phyloP scores from a whole-genome alignment of 495 filamentous ascomycete genomes.

The Tuber aestivum region DNA sequence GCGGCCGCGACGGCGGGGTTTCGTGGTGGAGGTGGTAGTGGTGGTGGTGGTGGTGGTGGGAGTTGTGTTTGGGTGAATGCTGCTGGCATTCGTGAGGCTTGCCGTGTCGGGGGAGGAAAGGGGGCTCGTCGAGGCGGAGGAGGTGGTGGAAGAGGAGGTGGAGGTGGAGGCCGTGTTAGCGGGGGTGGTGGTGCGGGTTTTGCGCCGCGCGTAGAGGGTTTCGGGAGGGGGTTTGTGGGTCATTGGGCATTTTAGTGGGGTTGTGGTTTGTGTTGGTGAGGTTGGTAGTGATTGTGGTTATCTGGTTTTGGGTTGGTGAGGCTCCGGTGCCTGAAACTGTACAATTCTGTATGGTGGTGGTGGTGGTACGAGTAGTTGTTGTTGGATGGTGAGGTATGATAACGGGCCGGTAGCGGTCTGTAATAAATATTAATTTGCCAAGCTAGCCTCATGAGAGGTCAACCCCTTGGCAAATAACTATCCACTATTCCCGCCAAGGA shows the following conservation, averaged over 20 bases:
- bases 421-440: too few species aligned
- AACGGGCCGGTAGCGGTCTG: too few species aligned
- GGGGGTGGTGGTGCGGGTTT: neutral
- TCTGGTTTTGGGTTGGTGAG: too few species aligned
- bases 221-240: constrained; percentile 1
- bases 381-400: too few species aligned
- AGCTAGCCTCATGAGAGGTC: too few species aligned
- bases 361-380: too few species aligned
- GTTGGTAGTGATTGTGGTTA: neutral
- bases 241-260: constrained; percentile 2
- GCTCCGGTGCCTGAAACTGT: too few species aligned
- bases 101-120: constrained; percentile 1
- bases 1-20: neutral
- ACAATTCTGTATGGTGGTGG: too few species aligned
- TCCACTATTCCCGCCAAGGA: too few species aligned
- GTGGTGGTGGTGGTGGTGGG: neutral
- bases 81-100: neutral
- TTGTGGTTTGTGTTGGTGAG: neutral
- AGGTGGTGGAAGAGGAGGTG: neutral
- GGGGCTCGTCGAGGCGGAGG: neutral
- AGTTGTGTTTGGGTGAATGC: neutral
- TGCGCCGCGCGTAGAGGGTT: constrained; percentile 2
- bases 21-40: neutral
- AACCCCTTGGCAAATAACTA: too few species aligned
- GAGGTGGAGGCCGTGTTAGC: neutral